Conservation (phyloP, 768 basidiomycete genomes). For the Psilocybe cyanescens region DNA sequence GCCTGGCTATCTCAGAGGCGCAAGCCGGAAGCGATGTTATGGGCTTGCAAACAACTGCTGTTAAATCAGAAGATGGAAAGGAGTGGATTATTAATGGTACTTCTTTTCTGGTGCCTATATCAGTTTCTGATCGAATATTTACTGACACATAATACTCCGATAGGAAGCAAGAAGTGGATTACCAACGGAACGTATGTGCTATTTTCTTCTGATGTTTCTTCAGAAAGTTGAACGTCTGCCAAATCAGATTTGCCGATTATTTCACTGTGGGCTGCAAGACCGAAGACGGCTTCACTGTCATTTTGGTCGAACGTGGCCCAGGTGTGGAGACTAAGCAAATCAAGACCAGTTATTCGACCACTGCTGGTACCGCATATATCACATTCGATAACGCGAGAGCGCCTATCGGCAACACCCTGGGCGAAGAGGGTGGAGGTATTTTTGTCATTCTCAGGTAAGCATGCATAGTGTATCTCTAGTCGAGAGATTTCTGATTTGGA, state of each 20-base stretch:
- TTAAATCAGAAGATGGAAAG: constrained; percentile 81
- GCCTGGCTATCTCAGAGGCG: constrained; percentile 87
- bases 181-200: constrained; percentile 64
- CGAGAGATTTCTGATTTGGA: not conserved
- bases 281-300: constrained; percentile 75
- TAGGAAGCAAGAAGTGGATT: constrained; percentile 54
- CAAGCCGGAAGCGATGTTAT: constrained; percentile 87
- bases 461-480: not conserved
- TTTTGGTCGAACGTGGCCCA: constrained; percentile 65
- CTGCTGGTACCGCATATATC: constrained; percentile 87
- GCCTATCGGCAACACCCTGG: constrained; percentile 85
- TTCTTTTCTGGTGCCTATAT: not conserved
- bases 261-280: constrained; percentile 80
- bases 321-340: constrained; percentile 80
- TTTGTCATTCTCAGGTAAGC: constrained; percentile 38
- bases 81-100: constrained; percentile 79
- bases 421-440: constrained; percentile 49
- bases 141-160: not conserved
- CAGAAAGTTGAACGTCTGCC: not conserved
- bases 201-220: not conserved
- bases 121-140: not conserved
- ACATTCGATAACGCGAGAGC: constrained; percentile 87
- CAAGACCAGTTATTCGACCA: constrained; percentile 75
- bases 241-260: constrained; percentile 50
- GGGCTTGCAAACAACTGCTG: constrained; percentile 78